A percentile compares a stretch with the other conserved stretches of the same genome.
Conservation (phyloP, 2,329 filamentous ascomycete genomes). For the Cordyceps cicadae region DNA sequence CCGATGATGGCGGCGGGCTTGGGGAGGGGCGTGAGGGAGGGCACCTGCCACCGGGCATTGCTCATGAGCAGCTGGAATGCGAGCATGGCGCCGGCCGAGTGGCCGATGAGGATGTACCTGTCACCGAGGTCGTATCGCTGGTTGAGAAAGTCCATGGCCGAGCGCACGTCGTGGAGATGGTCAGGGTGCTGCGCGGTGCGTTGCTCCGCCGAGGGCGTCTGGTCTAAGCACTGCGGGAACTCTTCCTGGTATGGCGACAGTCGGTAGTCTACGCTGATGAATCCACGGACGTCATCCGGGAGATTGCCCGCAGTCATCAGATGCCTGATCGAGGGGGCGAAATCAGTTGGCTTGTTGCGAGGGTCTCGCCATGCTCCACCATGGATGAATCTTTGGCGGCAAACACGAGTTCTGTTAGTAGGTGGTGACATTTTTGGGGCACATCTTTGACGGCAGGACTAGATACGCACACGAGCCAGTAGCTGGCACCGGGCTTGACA, state of each 20-base stretch:
- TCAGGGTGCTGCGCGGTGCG: slow-evolving; percentile 48
- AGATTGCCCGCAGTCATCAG: slow-evolving; percentile 27
- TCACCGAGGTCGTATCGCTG: slow-evolving; percentile 35
- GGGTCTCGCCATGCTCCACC: slow-evolving; percentile 59
- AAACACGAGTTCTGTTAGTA: slow-evolving; percentile 2
- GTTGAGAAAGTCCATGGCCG: slow-evolving; percentile 41
- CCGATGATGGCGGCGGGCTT: slow-evolving; percentile 49
- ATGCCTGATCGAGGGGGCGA: slow-evolving; percentile 35
- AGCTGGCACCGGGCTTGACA: slow-evolving; percentile 15
- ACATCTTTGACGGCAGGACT: background rate
- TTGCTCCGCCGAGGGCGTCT: slow-evolving; percentile 20
- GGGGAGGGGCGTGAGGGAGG: slow-evolving; percentile 20
- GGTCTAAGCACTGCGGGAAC: background rate
- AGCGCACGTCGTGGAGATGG: slow-evolving; percentile 50
- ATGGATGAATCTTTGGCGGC: slow-evolving; percentile 42
- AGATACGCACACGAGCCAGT: slow-evolving; percentile 30
- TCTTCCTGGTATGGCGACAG: slow-evolving; percentile 35
- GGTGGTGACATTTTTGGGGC: background rate
- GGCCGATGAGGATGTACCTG: slow-evolving; percentile 50
- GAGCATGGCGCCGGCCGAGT: slow-evolving; percentile 57
- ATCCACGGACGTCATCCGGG: slow-evolving; percentile 41
- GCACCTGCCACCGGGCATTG: slow-evolving; percentile 21
- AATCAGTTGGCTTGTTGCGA: slow-evolving; percentile 36
- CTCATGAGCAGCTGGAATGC: slow-evolving; percentile 52
- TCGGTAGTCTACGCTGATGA: slow-evolving; percentile 57